Evolutionary conservation across 176 grass and related monocot genomes (phyloP), one percentile per base, ranked within the genome.

Genomic region (Phoenix dactylifera): DNA sequence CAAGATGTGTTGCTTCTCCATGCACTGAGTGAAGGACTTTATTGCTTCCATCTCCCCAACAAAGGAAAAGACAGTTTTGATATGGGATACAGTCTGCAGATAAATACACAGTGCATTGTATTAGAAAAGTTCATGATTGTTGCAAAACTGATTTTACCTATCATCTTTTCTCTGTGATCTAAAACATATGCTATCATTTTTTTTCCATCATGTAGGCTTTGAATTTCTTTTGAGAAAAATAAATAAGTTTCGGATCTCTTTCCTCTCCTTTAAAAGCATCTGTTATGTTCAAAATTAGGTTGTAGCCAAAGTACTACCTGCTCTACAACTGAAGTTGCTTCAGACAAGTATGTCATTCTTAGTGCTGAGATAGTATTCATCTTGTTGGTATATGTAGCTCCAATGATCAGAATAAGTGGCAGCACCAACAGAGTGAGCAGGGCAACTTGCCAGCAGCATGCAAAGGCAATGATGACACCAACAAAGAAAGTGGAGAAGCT

Each of bases 51-150:
- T 72, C 70, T 88, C 85, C 61, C 85, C 79, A 6, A 80, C 85
- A 29, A 88, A 88, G 18, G 85, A 88, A 69, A 88, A 79, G 18
- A 88, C 76, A 1, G 72, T 88, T 69, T 76, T 78, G 51, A 88
- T 79, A 57, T 88, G 64, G 24, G 79, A 76, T 20, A 88, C 16
- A 48, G 80, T 76, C 79, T 88, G 83, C 53, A 59, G 51, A 83
- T 54, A 52, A 15, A 57, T 44, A 14, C 10, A 12, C 1, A 14
- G 35, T 14, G 35, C 35, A 44, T 44, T 44, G 35, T 9, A 44
- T 44, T 44, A 44, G 35, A 44, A 14, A 44, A 44, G 35, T 14
- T 14, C 9, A 12, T 44, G 10, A 12, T 44, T 44, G 35, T 6
- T 44, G 9, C 35, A 44, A 44, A 44, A 14, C 10, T 10, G 6